phyloP scores from a whole-genome alignment of 495 filamentous ascomycete genomes.

The Daldinia caldariorum region DNA sequence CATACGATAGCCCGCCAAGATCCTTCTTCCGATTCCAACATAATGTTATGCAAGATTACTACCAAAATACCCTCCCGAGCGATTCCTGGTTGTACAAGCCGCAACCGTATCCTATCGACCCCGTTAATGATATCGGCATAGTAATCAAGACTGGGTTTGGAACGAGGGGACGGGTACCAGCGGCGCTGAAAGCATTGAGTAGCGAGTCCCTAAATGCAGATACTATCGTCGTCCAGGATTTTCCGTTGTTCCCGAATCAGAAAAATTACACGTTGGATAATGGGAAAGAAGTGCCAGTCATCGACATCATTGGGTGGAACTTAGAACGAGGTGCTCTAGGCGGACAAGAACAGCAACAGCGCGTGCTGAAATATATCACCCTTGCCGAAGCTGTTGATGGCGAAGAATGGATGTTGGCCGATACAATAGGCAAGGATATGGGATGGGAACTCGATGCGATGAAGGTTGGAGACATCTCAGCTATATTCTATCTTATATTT shows the following conservation, averaged over 20 bases:
- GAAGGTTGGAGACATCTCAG: constrained; percentile 49
- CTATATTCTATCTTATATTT: background rate
- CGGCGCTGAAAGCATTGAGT: constrained; percentile 52
- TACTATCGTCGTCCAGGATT: constrained; percentile 56
- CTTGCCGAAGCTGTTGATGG: constrained; percentile 50
- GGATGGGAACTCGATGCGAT: constrained; percentile 62
- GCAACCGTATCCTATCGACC: constrained; percentile 48
- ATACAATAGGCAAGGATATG: constrained; percentile 47
- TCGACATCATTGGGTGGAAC: constrained; percentile 51
- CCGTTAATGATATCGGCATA: constrained; percentile 51
- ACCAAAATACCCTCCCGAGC: constrained; percentile 45
- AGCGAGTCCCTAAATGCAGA: constrained; percentile 45
- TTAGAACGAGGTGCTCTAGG: constrained; percentile 41
- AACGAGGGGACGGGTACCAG: constrained; percentile 49
- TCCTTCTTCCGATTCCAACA: constrained; percentile 48
- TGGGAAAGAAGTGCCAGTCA: constrained; percentile 45
- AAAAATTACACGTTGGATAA: constrained; percentile 35
- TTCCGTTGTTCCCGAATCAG: constrained; percentile 42
- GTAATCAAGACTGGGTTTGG: constrained; percentile 61
- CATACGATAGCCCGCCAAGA: constrained; percentile 39
- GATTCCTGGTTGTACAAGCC: constrained; percentile 44
- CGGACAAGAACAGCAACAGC: constrained; percentile 43
- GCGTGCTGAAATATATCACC: constrained; percentile 50
- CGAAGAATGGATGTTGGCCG: constrained; percentile 50
- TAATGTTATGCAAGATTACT: constrained; percentile 40